Conservation (phyloP, 176 grass and related monocot species). For the Eremochloa ophiuroides region DNA sequence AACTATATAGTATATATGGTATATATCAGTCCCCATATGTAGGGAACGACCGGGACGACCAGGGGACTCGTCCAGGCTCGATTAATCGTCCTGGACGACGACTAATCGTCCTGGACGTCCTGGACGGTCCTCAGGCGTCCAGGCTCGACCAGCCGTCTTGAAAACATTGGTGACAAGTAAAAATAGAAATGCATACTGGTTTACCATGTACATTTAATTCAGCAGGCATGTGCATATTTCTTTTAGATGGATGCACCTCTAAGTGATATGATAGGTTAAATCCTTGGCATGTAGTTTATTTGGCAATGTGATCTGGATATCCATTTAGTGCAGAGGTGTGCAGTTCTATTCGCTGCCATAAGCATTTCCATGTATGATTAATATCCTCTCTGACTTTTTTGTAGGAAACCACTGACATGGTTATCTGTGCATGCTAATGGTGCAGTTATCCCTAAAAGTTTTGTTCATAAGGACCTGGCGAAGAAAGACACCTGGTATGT, state of each 20-base stretch:
- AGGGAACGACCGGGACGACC: no score
- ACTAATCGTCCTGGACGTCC: no score
- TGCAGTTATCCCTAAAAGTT: slow-evolving; percentile 50
- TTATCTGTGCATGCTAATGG: slow-evolving; percentile 87
- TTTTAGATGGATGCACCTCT: neutral
- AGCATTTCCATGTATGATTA: neutral
- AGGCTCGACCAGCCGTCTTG: no score
- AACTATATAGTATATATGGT: no score
- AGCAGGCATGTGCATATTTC: neutral
- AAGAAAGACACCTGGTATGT: slow-evolving; percentile 77
- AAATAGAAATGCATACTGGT: neutral
- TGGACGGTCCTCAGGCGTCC: no score
- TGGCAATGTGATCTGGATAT: neutral
- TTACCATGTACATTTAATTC: neutral
- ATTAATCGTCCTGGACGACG: no score
- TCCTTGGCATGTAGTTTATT: neutral
- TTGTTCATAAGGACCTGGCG: slow-evolving; percentile 58
- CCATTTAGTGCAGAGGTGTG: neutral
- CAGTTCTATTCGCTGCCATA: slow-evolving; percentile 5
- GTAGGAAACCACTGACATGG: slow-evolving; percentile 81
- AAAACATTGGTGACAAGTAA: neutral
- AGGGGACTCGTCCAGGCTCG: no score
- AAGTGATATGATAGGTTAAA: neutral
- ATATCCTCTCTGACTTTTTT: slow-evolving; percentile 10
- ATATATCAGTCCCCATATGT: no score